Evolutionary conservation across 495 filamentous ascomycete genomes (phyloP).

Genomic region (Schizothecium vesticola): DNA sequence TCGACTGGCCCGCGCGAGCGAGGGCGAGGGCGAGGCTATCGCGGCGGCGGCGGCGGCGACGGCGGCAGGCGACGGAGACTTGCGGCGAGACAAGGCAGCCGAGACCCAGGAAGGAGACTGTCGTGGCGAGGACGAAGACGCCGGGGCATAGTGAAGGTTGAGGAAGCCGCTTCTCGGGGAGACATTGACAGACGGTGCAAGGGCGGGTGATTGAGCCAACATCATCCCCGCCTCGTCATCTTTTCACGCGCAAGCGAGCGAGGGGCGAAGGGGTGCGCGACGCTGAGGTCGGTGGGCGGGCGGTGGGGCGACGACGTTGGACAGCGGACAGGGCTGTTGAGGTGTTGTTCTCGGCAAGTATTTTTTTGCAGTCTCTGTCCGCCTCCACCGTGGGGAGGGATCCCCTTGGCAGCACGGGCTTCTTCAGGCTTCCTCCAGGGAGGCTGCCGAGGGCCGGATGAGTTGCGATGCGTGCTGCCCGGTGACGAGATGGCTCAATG

Average conservation of each 20-base stretch:
- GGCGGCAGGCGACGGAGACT: constrained; percentile 33
- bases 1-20: constrained; percentile 32
- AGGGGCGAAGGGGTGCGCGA: constrained; percentile 6
- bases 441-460: background rate
- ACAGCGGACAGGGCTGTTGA: background rate
- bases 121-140: constrained; percentile 35
- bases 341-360: constrained; percentile 7
- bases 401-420: background rate
- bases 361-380: background rate
- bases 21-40: constrained; percentile 30
- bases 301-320: constrained; percentile 12
- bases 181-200: constrained; percentile 39
- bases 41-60: constrained; percentile 32
- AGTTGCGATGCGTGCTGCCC: background rate
- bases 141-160: constrained; percentile 43
- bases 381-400: constrained; percentile 3
- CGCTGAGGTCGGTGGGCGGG: constrained; percentile 6
- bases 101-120: constrained; percentile 41
- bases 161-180: constrained; percentile 37
- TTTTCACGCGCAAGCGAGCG: constrained; percentile 17
- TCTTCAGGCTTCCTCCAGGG: background rate
- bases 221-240: constrained; percentile 39
- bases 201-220: constrained; percentile 45
- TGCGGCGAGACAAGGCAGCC: constrained; percentile 40
- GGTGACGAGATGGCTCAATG: too few relatives aligned